Percentiles rank a stretch among this genome's conserved stretches.
Conservation (phyloP, 768 basidiomycete species). For the button mushroom (Agaricus bisporus) region DNA sequence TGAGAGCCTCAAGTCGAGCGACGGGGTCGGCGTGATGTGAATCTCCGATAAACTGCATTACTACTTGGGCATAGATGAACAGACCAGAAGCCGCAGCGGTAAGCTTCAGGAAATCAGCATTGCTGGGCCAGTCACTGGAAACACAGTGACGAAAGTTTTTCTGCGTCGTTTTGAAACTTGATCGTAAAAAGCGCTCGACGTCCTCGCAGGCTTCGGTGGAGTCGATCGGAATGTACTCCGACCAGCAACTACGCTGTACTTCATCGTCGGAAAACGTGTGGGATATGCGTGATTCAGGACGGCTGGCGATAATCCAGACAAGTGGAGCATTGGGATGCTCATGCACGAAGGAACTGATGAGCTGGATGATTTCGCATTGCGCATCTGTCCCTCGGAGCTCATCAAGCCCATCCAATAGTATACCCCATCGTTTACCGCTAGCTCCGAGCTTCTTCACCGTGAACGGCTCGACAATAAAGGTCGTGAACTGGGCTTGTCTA, state of each 20-base stretch:
- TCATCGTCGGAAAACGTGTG: neutral
- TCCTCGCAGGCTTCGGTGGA: neutral
- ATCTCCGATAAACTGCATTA: neutral
- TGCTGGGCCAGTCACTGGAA: neutral
- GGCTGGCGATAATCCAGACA: neutral
- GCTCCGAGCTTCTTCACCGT: neutral
- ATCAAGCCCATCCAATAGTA: conserved; percentile 1
- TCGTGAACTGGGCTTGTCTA: neutral
- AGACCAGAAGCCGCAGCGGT: neutral
- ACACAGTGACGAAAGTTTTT: neutral
- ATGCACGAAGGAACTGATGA: neutral
- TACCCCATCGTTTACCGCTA: neutral
- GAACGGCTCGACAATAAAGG: neutral
- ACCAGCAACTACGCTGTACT: neutral
- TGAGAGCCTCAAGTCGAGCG: neutral
- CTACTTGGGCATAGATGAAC: neutral
- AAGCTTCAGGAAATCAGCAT: neutral
- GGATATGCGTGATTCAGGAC: neutral
- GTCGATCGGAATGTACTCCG: neutral
- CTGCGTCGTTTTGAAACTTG: neutral
- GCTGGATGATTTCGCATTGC: neutral
- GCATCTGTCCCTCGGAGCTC: neutral
- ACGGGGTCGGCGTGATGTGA: neutral
- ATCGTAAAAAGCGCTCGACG: neutral
- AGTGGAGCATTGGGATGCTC: neutral